These are phyloP conservation scores for Daldinia caldariorum DNA, from an alignment of 495 filamentous ascomycete genomes.

Conservation along the genomic window DNA sequence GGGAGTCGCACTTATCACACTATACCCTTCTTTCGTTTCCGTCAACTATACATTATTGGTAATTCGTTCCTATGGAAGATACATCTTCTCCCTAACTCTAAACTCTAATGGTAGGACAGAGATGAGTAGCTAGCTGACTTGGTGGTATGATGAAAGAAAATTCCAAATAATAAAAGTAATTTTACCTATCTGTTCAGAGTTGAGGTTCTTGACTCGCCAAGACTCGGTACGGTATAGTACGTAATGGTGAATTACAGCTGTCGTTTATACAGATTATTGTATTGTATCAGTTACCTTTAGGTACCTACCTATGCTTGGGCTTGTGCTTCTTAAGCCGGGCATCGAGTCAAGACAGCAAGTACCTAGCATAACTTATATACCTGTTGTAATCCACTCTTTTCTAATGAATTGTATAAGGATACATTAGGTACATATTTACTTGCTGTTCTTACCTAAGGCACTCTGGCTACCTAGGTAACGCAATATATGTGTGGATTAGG, in stretches of 20 bases:
- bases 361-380: no score
- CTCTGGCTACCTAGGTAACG: no score
- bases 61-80: conserved; percentile 16
- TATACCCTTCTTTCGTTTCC: conserved; percentile 44
- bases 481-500: not conserved
- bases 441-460: not conserved
- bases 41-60: conserved; percentile 18
- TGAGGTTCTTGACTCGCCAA: not conserved
- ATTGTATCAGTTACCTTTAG: no score
- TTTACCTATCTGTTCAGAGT: not conserved
- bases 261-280: no score
- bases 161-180: no score
- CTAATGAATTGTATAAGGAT: no score
- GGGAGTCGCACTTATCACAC: conserved; percentile 33
- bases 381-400: not conserved
- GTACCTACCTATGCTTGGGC: no score
- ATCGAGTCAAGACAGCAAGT: no score
- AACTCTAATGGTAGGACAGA: not conserved
- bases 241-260: not conserved
- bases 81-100: conserved; percentile 1
- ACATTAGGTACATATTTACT: not conserved
- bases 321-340: no score
- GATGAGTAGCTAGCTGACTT: not conserved
- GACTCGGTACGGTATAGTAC: not conserved
- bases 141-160: no score